Evolutionary conservation across 2,329 filamentous ascomycete genomes (phyloP), one percentile per base, ranked within the genome.

Genomic region (Didymella lethalis): DNA sequence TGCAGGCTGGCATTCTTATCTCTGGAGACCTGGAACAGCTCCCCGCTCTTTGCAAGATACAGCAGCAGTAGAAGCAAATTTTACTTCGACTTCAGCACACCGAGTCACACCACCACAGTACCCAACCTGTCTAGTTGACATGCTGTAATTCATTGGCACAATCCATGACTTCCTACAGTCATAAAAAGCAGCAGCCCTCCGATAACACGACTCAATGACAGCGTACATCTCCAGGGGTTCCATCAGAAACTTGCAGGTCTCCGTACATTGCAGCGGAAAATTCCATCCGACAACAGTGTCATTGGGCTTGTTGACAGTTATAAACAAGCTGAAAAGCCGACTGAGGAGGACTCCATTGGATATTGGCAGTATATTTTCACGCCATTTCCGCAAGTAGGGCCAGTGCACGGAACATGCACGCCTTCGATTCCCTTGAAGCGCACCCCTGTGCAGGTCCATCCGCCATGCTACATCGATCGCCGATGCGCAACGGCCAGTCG

Each of bases 381-480:
- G 40, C 16, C 34, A 12, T 43, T 48, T 38, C 23, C 34, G 41
- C 47, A 34, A 54, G 46, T 54, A 54, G 50, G 46, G 41, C 26
- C 54, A 43, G 50, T 34, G 56, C 20, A 29, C 32, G 45, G 45
- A 31, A 43, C 45, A 43, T 40, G 40, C n/a, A 38, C 47, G 46
- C 32, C 49, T 48, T 53, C 38, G 36, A 32, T 47, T 31, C 29
- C 18, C 49, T 31, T 40, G 31, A 20, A 41, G 48, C 18, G 41
- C 14, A 52, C 48, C 56, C 50, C 34, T 54, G 56, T 45, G 56
- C 34, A 47, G 34, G 41, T 59, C 49, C 46, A 25, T 50, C 51
- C 40, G 56, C 51, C 50, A 50, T 51, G 50, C 48, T 41, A 51
- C 5, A 40, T 46, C 50, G 41, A 59, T 59, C 56, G 50, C 47